A percentile compares a stretch with the other conserved stretches of the same genome.
phyloP scores from a whole-genome alignment of 208 protist genomes.

The Acanthamoeba castellanii region DNA sequence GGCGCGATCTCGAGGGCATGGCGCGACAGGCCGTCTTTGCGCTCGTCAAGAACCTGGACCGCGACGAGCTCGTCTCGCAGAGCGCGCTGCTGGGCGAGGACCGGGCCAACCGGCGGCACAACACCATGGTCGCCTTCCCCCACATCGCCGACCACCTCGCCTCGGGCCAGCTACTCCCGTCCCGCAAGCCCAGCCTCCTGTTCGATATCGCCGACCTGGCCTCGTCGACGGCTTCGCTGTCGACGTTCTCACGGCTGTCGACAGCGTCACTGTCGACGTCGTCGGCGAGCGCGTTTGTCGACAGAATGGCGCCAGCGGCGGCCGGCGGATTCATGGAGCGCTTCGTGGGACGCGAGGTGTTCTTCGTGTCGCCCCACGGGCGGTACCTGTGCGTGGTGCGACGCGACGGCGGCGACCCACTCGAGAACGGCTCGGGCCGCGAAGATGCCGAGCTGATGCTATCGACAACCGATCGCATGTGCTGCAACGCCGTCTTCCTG shows the following conservation, averaged over 20 bases:
- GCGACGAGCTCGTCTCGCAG: constrained; percentile 16
- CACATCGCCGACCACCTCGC: neutral
- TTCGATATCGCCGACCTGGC: neutral
- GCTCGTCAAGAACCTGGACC: constrained; percentile 40
- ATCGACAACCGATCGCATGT: constrained; percentile 32
- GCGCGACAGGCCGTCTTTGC: constrained; percentile 40
- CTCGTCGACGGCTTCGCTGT: neutral
- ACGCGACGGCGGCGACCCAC: neutral
- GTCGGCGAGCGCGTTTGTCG: neutral
- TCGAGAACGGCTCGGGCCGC: neutral
- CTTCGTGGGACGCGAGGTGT: neutral
- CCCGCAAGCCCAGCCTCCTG: neutral
- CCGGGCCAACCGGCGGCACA: neutral
- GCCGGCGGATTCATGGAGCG: neutral
- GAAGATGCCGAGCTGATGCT: neutral
- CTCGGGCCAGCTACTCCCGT: neutral
- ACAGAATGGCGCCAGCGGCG: neutral
- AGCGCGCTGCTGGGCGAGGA: neutral
- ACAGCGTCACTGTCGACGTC: neutral
- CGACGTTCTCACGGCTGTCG: neutral
- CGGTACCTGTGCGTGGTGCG: constrained; percentile 38
- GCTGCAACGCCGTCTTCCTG: constrained; percentile 42
- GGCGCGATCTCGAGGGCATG: constrained; percentile 47
- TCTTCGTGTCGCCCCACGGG: constrained; percentile 44
- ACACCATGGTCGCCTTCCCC: neutral